Base-by-base conservation (phyloP, 1,284 basidiomycete genomes). In the Moniliophthora roreri region DNA sequence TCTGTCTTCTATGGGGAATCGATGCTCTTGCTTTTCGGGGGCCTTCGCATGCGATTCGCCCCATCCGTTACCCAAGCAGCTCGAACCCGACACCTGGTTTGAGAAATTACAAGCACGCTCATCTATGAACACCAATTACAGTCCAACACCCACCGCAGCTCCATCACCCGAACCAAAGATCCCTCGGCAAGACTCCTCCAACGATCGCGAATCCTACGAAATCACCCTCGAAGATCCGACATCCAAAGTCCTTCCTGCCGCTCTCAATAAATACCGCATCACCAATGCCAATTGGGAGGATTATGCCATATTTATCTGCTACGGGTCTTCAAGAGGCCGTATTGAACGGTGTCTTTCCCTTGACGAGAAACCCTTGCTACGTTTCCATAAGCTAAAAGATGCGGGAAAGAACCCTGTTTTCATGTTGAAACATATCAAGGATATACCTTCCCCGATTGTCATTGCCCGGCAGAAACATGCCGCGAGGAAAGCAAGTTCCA, bases 221-320 rank as follows among this genome's bases (percentile, higher is more conserved):
- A 89, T 92, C 59, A 90, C 92, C 58, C 71, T 99, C 57, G 96
- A 99, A 57, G 97, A 99, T 69, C 96, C 97, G 0, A 97, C 95
- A 51, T 96, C 92, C 88, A 98, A 97, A 66, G 96, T 99, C n/a
- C 76, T 99, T 15, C 96, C 97, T 0, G 95, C 96, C 0, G 97
- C 97, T 15, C 77, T 99, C 59, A 98, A 98, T 74, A 98, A 98
- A 72, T 99, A 99, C 73, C 94, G 94, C 68, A 98, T 99, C 72
- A 89, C 95, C 66, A 95, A 95, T 66, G 97, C 99, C 63, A 95
- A 95, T 69, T 99, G 96, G 95, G 89, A 93, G 76, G 90, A 93
- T 65, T 99, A 99, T 74, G 97, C 96, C 23, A 89, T 99, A 82
- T 99, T 99, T 72, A 98, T 99, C 60, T 98, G 95, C 65, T 98